Evolutionary conservation across 768 basidiomycete genomes (phyloP), one percentile per base, ranked within the genome.

Genomic region (Tephrocybe sp.): DNA sequence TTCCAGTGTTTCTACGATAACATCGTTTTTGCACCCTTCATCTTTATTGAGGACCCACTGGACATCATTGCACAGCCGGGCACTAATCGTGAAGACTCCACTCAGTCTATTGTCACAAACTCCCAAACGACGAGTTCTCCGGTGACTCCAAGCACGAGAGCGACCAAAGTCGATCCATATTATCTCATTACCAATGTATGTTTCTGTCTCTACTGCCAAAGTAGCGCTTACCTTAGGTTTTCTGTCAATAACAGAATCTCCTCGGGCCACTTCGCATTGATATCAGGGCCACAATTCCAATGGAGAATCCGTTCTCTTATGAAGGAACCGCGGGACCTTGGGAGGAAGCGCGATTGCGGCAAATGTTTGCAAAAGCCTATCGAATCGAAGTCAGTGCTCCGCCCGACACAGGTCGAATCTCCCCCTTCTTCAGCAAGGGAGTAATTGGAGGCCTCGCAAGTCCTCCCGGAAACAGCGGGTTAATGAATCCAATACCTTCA

Each of bases 1-100:
- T 10, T 28, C 21, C 58, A 97, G 93, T 95, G 88, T 59, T 94
- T 93, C 65, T 98, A 88, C 65, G 97, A 99, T 70, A 98, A 99
- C 62, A 95, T 95, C 52, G 84, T 93, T 17, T 94, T 93, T 67
- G 90, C 91, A 23, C 96, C 94, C 0, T 99, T 98, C 70, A 90
- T 98, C 46, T 98, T 94, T 59, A 88, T 98, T 55, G 97, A 98
- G 65, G 93, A 96, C 64, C 87, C 90, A 11, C 59, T 84, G 38
- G 91, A 95, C 57, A 74, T 80, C 18, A 85, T 80, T 58, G 81
- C 78, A 24, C 79, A 81, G 55, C 73, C 73, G 28, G 76, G 74
- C n/a, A 60, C 77, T 43, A 55, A 72, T 25, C 58, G 73, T 1
- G 83, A 88, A 39, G 62, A 67, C 17, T 51, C 68, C 36, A 64